Evolutionary conservation across 225 moss, liverwort and hornwort species (phyloP), one percentile per base, ranked within the genome.

Genomic region (Thuidium tamariscinum): DNA sequence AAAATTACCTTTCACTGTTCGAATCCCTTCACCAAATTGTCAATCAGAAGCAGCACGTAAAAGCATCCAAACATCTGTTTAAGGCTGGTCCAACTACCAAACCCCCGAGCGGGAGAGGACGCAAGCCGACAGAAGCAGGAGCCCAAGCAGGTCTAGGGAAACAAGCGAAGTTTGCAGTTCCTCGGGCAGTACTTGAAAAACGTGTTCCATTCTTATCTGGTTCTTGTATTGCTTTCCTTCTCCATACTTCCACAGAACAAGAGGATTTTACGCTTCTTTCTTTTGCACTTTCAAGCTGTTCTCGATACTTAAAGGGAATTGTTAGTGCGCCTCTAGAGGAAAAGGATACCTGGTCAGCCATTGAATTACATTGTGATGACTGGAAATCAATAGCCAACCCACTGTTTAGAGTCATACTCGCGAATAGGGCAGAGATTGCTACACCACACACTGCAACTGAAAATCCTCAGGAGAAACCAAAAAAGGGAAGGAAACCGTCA

Each of bases 211-310:
- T 97, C 65, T 89, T 95, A 77, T 95, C 95, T 49, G 89, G 92
- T 89, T 78, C 90, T 54, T 91, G 91, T 80, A 94, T 95, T 79
- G 90, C 95, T 46, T 93, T 95, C 88, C 92, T 97, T 89, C 91
- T 97, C 25, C 92, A 93, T 71, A 77, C 81, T 39, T 91, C 85
- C 74, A 87, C 86, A 66, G 90, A 91, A 49, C 88, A 95, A 65
- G 88, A 88, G 84, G 92, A 95, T 73, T 82, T 23, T 44, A 69
- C 82, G 73, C 78, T 93, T 30, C 92, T 92, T 70, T 89, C 86
- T 68, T 97, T 95, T 88, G 94, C 93, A 67, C 94, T 97, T 82
- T 91, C 91, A 60, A 93, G 91, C 70, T 96, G 96, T 89, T 84
- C 81, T 70, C 87, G 94, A 68, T 90, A 93, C 78, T 91, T 96